Evolutionary conservation across 371 early-diverging fungal species (phyloP).

Genomic region (Nematocida sp.): DNA sequence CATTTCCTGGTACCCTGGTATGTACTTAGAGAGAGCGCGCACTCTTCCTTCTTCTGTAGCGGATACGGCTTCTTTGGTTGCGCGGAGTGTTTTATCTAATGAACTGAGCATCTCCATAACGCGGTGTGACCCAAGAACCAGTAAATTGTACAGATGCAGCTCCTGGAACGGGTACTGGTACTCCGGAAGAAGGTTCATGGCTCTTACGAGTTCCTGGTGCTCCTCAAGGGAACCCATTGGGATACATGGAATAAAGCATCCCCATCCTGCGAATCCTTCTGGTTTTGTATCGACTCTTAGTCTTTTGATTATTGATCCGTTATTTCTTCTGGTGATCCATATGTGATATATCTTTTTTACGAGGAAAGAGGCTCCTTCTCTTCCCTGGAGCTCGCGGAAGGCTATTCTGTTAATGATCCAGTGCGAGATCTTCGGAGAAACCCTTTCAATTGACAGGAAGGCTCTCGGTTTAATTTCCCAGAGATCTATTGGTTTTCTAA

Average conservation of each 20-base stretch:
- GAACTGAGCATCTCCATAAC: background rate
- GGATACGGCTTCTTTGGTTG: background rate
- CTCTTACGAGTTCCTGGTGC: background rate
- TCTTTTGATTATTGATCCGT: slow-evolving; percentile 29
- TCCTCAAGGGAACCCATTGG: background rate
- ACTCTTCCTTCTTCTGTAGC: background rate
- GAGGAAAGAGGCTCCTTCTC: background rate
- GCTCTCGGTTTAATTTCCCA: slow-evolving; percentile 39
- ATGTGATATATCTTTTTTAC: slow-evolving; percentile 34
- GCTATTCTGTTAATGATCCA: slow-evolving; percentile 36
- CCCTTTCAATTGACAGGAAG: slow-evolving; percentile 5
- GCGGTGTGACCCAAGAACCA: background rate
- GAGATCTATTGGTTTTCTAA: background rate
- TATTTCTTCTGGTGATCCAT: slow-evolving; percentile 36
- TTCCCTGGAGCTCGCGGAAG: slow-evolving; percentile 5
- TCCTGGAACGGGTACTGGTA: background rate
- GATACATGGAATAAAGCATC: background rate
- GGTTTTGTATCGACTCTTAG: slow-evolving; percentile 28
- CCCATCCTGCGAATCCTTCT: slow-evolving; percentile 18
- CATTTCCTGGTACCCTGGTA: slow-evolving; percentile 20
- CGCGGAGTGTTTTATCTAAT: background rate
- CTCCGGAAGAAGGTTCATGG: background rate
- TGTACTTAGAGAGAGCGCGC: background rate
- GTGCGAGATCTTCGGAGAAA: slow-evolving; percentile 3
- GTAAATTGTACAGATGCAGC: slow-evolving; percentile 5